Evolutionary conservation across 2,329 filamentous ascomycete species (phyloP), one percentile per base, ranked within the genome.

Genomic region (Epichloe aotearoae): DNA sequence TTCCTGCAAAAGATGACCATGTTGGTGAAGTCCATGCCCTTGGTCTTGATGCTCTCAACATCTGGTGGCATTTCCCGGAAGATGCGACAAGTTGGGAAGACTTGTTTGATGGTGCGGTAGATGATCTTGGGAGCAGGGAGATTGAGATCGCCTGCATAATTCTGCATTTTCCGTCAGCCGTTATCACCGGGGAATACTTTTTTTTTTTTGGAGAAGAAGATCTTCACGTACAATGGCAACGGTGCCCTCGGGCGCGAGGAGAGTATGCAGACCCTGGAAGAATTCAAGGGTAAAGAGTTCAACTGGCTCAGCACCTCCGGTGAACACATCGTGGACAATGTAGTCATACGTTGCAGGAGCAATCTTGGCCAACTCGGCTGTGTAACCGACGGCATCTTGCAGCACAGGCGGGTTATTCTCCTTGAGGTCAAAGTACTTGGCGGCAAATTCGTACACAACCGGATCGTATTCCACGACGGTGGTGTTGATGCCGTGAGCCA

Each of bases 321-420:
- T 98, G 65, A 98, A 98, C 23, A 98, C 93, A 59, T 98, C 93
- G 66, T 98, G 93, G 50, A 98, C 77, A 61, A 98, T 93, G 70
- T 95, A 97, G 69, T 96, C 84, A 65, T 85, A 98, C 30, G 73
- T 73, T 45, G 72, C 65, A 8, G 67, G 64, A 51, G 70, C 59
- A 30, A 68, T 58, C 47, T 67, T 61, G 50, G 71, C 70, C 46
- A 75, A 62, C 49, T 68, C 61, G 44, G 72, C 66, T 17, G 80
- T 76, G 65, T 82, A 95, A n/a, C 71, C 69, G 3, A 89, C 80
- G 0, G 93, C 93, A 59, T 98, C 88, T 47, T 83, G 79, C 55
- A 97, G 83, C 49, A 88, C 78, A n/a, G 85, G 76, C 0, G 79
- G 86, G 67, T 93, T 87, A 58, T 91, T 88, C 20, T 74, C 64